Conservation (phyloP, 2,329 filamentous ascomycete species). For the Stachybotrys elegans region DNA sequence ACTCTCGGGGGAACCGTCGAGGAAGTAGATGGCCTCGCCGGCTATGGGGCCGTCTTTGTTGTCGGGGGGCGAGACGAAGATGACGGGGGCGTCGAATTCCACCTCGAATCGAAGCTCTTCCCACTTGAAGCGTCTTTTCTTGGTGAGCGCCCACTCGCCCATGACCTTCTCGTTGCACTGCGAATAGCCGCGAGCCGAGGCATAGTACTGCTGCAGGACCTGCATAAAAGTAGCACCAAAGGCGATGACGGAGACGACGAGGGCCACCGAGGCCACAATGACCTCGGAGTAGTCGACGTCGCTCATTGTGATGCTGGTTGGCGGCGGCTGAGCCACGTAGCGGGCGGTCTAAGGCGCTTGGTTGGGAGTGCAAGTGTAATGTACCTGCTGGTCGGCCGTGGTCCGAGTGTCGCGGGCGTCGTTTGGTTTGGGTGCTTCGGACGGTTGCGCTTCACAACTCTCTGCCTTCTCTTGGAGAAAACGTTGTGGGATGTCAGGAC, state of each 20-base stretch:
- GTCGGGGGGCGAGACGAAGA: slow-evolving; percentile 39
- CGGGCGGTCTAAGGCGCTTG: too few relatives aligned
- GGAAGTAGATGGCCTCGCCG: slow-evolving; percentile 25
- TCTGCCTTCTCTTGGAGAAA: too few relatives aligned
- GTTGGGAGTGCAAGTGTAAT: too few relatives aligned
- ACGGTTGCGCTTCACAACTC: too few relatives aligned
- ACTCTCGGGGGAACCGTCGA: slow-evolving; percentile 33
- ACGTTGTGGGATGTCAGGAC: too few relatives aligned
- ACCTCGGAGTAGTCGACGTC: slow-evolving; percentile 22
- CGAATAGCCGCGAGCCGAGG: slow-evolving; percentile 44
- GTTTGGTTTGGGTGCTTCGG: too few relatives aligned
- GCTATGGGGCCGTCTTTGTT: slow-evolving; percentile 33
- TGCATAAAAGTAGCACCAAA: slow-evolving; percentile 40
- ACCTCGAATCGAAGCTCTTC: slow-evolving; percentile 45
- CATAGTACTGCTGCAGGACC: slow-evolving; percentile 44
- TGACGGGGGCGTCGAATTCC: slow-evolving; percentile 43
- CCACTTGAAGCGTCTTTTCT: slow-evolving; percentile 32
- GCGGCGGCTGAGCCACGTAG: too few relatives aligned
- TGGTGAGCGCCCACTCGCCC: slow-evolving; percentile 38
- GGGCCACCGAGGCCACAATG: slow-evolving; percentile 36
- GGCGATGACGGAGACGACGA: slow-evolving; percentile 43
- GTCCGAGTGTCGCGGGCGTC: too few relatives aligned
- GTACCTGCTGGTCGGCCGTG: too few relatives aligned
- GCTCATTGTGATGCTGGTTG: slow-evolving; percentile 1
- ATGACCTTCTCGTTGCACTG: slow-evolving; percentile 44